Evolutionary conservation across 2,329 filamentous ascomycete species (phyloP).

Genomic region (Xylaria sp.): DNA sequence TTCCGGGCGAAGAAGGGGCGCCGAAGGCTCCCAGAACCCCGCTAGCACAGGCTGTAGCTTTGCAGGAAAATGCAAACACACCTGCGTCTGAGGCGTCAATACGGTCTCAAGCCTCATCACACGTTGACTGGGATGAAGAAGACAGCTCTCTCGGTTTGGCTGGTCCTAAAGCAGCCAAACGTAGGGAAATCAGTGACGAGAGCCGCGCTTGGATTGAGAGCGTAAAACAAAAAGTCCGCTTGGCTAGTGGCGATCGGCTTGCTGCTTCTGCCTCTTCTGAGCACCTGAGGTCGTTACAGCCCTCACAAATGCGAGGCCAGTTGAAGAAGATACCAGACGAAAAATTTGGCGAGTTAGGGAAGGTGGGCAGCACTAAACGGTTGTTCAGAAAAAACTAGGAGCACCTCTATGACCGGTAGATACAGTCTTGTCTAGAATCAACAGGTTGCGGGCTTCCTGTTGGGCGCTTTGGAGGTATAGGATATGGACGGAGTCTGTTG

Average conservation of each 20-base stretch:
- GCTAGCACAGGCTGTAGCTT: slow-evolving; percentile 38
- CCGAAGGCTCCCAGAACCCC: slow-evolving; percentile 52
- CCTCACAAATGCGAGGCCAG: slow-evolving; percentile 20
- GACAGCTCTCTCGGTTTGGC: slow-evolving; percentile 71
- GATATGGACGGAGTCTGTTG: slow-evolving; percentile 20
- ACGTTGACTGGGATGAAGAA: slow-evolving; percentile 63
- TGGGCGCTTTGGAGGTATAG: slow-evolving; percentile 18
- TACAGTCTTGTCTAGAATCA: neutral
- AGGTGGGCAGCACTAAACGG: slow-evolving; percentile 74
- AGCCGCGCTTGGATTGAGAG: slow-evolving; percentile 82
- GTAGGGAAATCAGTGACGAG: slow-evolving; percentile 71
- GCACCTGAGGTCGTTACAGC: slow-evolving; percentile 21
- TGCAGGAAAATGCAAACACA: slow-evolving; percentile 43
- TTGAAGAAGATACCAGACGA: slow-evolving; percentile 39
- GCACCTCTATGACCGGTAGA: slow-evolving; percentile 32
- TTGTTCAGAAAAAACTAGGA: slow-evolving; percentile 62
- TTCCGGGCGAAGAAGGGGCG: slow-evolving; percentile 45
- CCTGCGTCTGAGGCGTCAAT: slow-evolving; percentile 53
- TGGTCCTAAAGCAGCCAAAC: slow-evolving; percentile 68
- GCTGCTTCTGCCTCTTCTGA: slow-evolving; percentile 34
- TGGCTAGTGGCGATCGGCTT: slow-evolving; percentile 66
- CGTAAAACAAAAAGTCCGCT: slow-evolving; percentile 79
- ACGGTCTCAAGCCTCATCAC: slow-evolving; percentile 58
- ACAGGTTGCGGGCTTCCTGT: slow-evolving; percentile 1
- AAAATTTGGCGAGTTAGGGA: slow-evolving; percentile 73